phyloP scores from a whole-genome alignment of 2,329 filamentous ascomycete genomes.

The Tolypocladium tundrense region DNA sequence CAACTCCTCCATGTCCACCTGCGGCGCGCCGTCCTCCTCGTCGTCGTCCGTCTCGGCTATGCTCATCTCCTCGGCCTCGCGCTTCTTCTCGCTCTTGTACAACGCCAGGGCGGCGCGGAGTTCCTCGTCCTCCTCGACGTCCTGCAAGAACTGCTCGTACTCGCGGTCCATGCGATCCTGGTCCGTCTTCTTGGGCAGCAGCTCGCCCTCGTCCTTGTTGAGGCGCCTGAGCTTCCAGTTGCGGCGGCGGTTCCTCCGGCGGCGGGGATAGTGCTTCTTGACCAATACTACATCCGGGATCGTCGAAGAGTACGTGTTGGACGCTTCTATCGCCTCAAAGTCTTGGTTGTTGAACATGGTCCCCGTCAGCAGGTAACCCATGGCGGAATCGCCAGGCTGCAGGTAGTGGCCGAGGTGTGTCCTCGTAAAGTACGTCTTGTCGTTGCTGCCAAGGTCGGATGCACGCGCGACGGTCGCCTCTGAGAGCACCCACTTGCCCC shows the following conservation, averaged over 20 bases:
- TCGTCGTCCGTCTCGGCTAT: slow-evolving; percentile 52
- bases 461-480: slow-evolving; percentile 84
- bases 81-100: slow-evolving; percentile 59
- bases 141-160: slow-evolving; percentile 93
- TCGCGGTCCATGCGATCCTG: slow-evolving; percentile 83
- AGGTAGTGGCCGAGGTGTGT: slow-evolving; percentile 84
- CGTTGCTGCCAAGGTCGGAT: slow-evolving; percentile 76
- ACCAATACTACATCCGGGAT: slow-evolving; percentile 91
- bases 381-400: slow-evolving; percentile 79
- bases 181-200: slow-evolving; percentile 77
- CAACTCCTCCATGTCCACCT: slow-evolving; percentile 69
- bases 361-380: slow-evolving; percentile 87
- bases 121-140: slow-evolving; percentile 93
- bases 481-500: slow-evolving; percentile 73
- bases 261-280: slow-evolving; percentile 90
- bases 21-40: slow-evolving; percentile 55
- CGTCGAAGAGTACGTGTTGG: slow-evolving; percentile 61
- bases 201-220: slow-evolving; percentile 78
- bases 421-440: slow-evolving; percentile 78
- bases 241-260: slow-evolving; percentile 68
- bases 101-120: slow-evolving; percentile 73
- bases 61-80: slow-evolving; percentile 55
- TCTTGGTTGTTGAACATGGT: slow-evolving; percentile 88
- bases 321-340: slow-evolving; percentile 72
- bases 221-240: slow-evolving; percentile 96